Percentiles rank a stretch among this genome's conserved stretches.
Conservation (phyloP, 2,329 filamentous ascomycete genomes). For the Myotisia sp. region DNA sequence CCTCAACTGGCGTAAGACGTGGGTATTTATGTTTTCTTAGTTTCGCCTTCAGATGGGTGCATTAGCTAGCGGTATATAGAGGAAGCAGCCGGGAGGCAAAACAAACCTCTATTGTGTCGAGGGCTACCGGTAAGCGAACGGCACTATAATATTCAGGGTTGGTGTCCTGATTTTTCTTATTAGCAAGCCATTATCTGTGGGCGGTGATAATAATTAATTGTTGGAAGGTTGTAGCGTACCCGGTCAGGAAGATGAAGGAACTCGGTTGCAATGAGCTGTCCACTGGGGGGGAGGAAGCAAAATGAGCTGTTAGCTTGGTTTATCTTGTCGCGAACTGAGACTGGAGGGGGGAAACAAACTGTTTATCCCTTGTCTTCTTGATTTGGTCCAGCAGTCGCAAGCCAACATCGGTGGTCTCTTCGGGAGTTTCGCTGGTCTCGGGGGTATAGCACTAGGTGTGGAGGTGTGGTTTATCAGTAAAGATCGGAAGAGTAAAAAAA, state of each 20-base stretch:
- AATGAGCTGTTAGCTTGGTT: slow-evolving; percentile 5
- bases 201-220: not conserved
- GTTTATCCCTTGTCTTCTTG: slow-evolving; percentile 12
- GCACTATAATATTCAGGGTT: slow-evolving; percentile 63
- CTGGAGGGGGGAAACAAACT: slow-evolving; percentile 8
- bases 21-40: slow-evolving; percentile 54
- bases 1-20: slow-evolving; percentile 60
- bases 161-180: slow-evolving; percentile 24
- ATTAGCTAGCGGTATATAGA: not conserved
- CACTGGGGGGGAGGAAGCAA: no score
- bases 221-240: slow-evolving; percentile 25
- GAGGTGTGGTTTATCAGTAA: no score
- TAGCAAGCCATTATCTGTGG: slow-evolving; percentile 8
- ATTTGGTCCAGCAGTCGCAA: slow-evolving; percentile 12
- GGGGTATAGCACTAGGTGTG: slow-evolving; percentile 12
- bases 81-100: not conserved
- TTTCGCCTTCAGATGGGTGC: slow-evolving; percentile 48
- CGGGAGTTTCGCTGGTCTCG: slow-evolving; percentile 13
- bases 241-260: slow-evolving; percentile 58
- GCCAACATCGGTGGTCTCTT: slow-evolving; percentile 11
- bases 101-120: slow-evolving; percentile 56
- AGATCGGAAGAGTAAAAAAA: no score
- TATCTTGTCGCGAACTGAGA: not conserved
- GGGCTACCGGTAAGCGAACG: slow-evolving; percentile 63
- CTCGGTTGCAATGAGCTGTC: slow-evolving; percentile 57